These are phyloP conservation scores for Penicillium griseofulvum DNA, from an alignment of 2,329 filamentous ascomycete genomes.

Conservation along the genomic window DNA sequence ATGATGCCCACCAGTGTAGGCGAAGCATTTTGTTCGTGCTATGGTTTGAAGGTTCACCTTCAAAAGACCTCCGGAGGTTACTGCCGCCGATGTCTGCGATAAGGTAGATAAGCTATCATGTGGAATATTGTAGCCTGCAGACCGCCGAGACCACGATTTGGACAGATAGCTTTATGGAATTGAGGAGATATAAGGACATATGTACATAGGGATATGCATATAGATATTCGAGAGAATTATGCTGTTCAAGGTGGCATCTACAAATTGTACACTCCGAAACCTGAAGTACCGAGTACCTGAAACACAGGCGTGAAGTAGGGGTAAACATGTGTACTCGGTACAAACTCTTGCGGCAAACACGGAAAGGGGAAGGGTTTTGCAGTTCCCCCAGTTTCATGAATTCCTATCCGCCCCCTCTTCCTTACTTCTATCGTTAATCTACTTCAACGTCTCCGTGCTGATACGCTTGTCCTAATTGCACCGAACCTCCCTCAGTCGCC, in stretches of 20 bases:
- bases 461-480: neutral
- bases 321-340: neutral
- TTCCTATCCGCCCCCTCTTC: slow-evolving; percentile 1
- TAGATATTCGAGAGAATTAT: neutral
- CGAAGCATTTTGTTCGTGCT: slow-evolving; percentile 2
- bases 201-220: neutral
- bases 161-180: neutral
- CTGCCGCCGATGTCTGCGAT: slow-evolving; percentile 8
- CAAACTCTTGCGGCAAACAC: neutral
- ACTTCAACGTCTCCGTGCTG: neutral
- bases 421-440: neutral
- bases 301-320: neutral
- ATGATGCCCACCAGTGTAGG: neutral
- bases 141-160: neutral
- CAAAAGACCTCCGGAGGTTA: neutral
- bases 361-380: slow-evolving; percentile 9
- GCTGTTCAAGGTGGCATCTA: neutral
- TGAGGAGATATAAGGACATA: no score
- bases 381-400: slow-evolving; percentile 3
- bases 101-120: slow-evolving; percentile 13
- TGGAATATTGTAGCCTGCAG: neutral
- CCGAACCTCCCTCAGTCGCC: neutral
- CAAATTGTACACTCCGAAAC: neutral
- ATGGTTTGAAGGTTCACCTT: neutral
- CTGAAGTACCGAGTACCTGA: neutral